phyloP scores from a whole-genome alignment of 2,329 filamentous ascomycete genomes.

The Colletotrichum sp. region DNA sequence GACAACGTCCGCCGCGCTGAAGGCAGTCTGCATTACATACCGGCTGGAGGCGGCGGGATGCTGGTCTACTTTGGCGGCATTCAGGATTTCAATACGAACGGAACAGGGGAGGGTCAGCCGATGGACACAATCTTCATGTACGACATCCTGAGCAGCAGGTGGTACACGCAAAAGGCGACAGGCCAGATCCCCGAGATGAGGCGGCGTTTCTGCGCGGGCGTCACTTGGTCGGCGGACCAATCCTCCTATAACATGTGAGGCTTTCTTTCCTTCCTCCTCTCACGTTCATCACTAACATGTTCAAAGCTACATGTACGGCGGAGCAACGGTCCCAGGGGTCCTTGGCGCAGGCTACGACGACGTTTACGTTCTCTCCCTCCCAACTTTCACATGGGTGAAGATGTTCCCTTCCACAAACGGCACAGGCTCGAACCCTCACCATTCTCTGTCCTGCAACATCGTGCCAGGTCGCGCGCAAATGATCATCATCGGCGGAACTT shows the following conservation, averaged over 20 bases:
- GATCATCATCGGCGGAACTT: slow-evolving; percentile 66
- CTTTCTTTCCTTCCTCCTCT: neutral
- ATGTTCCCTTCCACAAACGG: slow-evolving; percentile 48
- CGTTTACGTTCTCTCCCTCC: slow-evolving; percentile 66
- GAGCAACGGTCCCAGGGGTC: slow-evolving; percentile 49
- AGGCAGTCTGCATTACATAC: slow-evolving; percentile 64
- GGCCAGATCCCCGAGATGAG: slow-evolving; percentile 58
- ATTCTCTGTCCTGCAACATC: slow-evolving; percentile 64
- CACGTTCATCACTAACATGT: neutral
- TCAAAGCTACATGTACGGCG: slow-evolving; percentile 65
- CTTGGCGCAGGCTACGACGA: slow-evolving; percentile 62
- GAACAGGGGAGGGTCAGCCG: slow-evolving; percentile 47
- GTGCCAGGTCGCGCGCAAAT: slow-evolving; percentile 60
- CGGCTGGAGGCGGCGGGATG: slow-evolving; percentile 63
- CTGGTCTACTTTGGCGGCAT: slow-evolving; percentile 68
- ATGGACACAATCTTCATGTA: slow-evolving; percentile 63
- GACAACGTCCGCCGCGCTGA: slow-evolving; percentile 61
- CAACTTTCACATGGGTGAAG: slow-evolving; percentile 69
- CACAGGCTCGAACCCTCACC: slow-evolving; percentile 50
- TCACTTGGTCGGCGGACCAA: slow-evolving; percentile 61
- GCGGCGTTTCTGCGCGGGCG: slow-evolving; percentile 66
- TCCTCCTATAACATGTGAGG: slow-evolving; percentile 70
- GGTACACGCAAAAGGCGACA: slow-evolving; percentile 63
- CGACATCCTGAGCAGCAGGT: slow-evolving; percentile 63
- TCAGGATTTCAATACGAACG: slow-evolving; percentile 50